Conservation (phyloP, 1,139 yeast genomes). For the Debaryomyces nepalensis region DNA sequence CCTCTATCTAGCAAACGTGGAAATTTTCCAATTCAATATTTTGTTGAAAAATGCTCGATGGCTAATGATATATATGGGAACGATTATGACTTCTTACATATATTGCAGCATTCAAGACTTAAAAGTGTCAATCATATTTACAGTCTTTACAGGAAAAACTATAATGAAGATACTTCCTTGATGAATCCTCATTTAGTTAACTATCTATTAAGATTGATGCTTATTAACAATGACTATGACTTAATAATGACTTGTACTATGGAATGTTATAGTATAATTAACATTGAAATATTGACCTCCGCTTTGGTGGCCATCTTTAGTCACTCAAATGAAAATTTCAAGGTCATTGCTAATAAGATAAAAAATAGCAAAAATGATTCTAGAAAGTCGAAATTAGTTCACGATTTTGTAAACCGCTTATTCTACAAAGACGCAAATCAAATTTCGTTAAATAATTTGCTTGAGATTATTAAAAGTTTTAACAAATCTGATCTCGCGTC, state of each 20-base stretch:
- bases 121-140: neutral
- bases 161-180: neutral
- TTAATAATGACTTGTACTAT: neutral
- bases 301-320: constrained; percentile 2
- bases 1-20: neutral
- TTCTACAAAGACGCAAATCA: neutral
- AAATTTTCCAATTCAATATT: neutral
- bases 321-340: constrained; percentile 7
- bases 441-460: neutral
- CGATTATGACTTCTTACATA: constrained; percentile 12
- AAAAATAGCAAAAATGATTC: constrained; percentile 8
- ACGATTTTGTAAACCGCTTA: constrained; percentile 5
- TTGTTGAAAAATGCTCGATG: neutral
- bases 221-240: constrained; percentile 3
- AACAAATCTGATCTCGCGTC: constrained; percentile 11
- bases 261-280: constrained; percentile 1
- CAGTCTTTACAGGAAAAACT: constrained; percentile 8
- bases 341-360: constrained; percentile 11
- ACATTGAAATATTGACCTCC: neutral
- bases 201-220: constrained; percentile 6
- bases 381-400: constrained; percentile 3
- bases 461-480: constrained; percentile 2
- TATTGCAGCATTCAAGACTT: constrained; percentile 6
- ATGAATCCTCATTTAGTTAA: constrained; percentile 12
- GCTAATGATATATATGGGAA: constrained; percentile 1